phyloP scores from a whole-genome alignment of 2,329 filamentous ascomycete genomes.

The Gremmenia infestans region DNA sequence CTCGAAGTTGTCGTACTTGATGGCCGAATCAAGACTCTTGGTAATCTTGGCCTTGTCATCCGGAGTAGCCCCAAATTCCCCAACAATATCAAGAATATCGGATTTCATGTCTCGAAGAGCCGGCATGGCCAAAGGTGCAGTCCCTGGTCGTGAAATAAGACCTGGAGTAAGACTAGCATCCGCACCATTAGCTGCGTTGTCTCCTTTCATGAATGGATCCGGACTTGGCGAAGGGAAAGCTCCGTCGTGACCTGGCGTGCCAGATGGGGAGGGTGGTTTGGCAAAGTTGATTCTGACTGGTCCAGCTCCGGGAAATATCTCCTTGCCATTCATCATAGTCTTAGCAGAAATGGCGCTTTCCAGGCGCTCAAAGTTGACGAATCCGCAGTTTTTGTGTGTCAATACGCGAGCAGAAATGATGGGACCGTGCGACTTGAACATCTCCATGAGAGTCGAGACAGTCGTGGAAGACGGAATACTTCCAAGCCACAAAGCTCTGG shows the following conservation, averaged over 20 bases:
- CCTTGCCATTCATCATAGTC: slow-evolving; percentile 84
- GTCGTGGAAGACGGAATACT: slow-evolving; percentile 97
- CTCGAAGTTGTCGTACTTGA: slow-evolving; percentile 66
- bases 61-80: slow-evolving; percentile 78
- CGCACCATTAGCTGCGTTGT: slow-evolving; percentile 40
- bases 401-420: slow-evolving; percentile 90
- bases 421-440: slow-evolving; percentile 88
- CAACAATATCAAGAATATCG: slow-evolving; percentile 81
- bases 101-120: slow-evolving; percentile 71
- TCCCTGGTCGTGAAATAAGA: slow-evolving; percentile 37
- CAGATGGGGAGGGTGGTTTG: slow-evolving; percentile 85
- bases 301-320: slow-evolving; percentile 95
- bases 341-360: slow-evolving; percentile 91
- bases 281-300: slow-evolving; percentile 95
- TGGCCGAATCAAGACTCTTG: slow-evolving; percentile 68
- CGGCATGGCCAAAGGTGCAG: slow-evolving; percentile 60
- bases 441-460: slow-evolving; percentile 87
- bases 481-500: slow-evolving; percentile 91
- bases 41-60: slow-evolving; percentile 73
- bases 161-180: slow-evolving; percentile 34
- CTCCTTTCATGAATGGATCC: slow-evolving; percentile 64
- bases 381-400: slow-evolving; percentile 98
- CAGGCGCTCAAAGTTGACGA: slow-evolving; percentile 91
- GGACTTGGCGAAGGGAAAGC: slow-evolving; percentile 88
- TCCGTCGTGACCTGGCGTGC: slow-evolving; percentile 83